Percentiles rank a stretch among this genome's conserved stretches.
These are phyloP conservation scores for Ogataea trehaloabstinens DNA, from an alignment of 805 yeast genomes.

Conservation along the genomic window DNA sequence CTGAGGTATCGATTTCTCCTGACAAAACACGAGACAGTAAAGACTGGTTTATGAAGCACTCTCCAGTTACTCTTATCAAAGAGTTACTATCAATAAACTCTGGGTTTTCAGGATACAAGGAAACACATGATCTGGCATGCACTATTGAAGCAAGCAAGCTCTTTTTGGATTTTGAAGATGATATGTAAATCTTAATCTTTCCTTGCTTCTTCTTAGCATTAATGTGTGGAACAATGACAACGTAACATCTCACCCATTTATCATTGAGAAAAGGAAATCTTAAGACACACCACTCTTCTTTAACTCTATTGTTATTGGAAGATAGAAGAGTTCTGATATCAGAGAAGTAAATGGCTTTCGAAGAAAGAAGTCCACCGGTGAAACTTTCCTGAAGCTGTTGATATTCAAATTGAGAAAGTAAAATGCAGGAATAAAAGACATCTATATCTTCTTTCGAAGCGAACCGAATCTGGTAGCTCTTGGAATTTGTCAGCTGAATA, in stretches of 20 bases:
- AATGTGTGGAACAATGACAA: slow-evolving; percentile 49
- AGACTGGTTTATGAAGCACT: slow-evolving; percentile 44
- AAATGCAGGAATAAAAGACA: slow-evolving; percentile 42
- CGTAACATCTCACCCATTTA: slow-evolving; percentile 57
- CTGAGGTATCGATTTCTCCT: slow-evolving; percentile 22
- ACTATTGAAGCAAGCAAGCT: slow-evolving; percentile 50
- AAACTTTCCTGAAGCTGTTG: slow-evolving; percentile 57
- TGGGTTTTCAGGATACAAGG: slow-evolving; percentile 59
- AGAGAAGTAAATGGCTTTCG: slow-evolving; percentile 53
- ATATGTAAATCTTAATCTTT: slow-evolving; percentile 50
- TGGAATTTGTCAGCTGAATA: slow-evolving; percentile 26
- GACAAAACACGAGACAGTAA: slow-evolving; percentile 22
- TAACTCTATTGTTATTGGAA: slow-evolving; percentile 43
- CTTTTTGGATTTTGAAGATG: slow-evolving; percentile 48
- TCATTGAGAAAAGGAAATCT: slow-evolving; percentile 56
- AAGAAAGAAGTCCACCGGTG: slow-evolving; percentile 61
- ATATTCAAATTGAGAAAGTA: slow-evolving; percentile 56
- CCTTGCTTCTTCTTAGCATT: slow-evolving; percentile 41
- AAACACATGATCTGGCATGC: slow-evolving; percentile 43
- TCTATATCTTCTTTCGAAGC: slow-evolving; percentile 27
- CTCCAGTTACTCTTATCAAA: slow-evolving; percentile 54
- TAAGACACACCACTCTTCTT: slow-evolving; percentile 62
- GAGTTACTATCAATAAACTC: slow-evolving; percentile 57
- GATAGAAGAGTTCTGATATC: slow-evolving; percentile 60
- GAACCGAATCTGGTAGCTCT: slow-evolving; percentile 23